These are phyloP conservation scores for Amanita inopinata DNA, from an alignment of 768 basidiomycete species.

Conservation along the genomic window DNA sequence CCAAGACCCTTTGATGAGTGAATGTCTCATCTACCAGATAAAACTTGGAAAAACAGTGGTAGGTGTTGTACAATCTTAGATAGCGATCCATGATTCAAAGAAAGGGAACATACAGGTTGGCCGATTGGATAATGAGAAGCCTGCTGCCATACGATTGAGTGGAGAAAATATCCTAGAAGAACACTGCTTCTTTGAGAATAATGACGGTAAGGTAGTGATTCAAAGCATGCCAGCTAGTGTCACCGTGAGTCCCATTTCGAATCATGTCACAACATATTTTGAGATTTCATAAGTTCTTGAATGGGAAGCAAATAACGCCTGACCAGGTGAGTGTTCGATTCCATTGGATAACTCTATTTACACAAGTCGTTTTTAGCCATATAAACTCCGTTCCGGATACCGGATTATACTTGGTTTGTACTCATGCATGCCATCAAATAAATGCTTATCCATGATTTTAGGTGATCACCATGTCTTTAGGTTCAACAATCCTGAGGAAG, in stretches of 20 bases:
- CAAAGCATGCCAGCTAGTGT: conserved; percentile 72
- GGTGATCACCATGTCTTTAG: conserved; percentile 97
- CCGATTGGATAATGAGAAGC: conserved; percentile 72
- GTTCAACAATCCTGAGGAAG: conserved; percentile 93
- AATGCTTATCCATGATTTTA: conserved; percentile 10
- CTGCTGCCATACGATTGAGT: conserved; percentile 84
- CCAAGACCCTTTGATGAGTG: conserved; percentile 90
- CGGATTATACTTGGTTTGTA: conserved; percentile 87
- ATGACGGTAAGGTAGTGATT: conserved; percentile 75
- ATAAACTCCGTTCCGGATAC: conserved; percentile 88
- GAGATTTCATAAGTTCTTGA: conserved; percentile 61
- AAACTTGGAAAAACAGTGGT: conserved; percentile 78
- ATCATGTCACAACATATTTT: conserved; percentile 10
- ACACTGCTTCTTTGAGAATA: conserved; percentile 88
- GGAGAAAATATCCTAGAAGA: conserved; percentile 88
- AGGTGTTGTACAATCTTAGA: conserved; percentile 18
- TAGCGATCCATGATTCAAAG: conserved; percentile 4
- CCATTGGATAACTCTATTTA: neutral
- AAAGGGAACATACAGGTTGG: conserved; percentile 49
- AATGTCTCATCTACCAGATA: conserved; percentile 89
- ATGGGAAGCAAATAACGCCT: conserved; percentile 79
- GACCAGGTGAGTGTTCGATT: conserved; percentile 47
- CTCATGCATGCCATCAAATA: conserved; percentile 9
- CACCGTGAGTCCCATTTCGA: conserved; percentile 46
- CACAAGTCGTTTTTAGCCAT: conserved; percentile 31